Evolutionary conservation across 2,329 filamentous ascomycete genomes (phyloP), one percentile per base, ranked within the genome.

Genomic region (Alternaria sp.): DNA sequence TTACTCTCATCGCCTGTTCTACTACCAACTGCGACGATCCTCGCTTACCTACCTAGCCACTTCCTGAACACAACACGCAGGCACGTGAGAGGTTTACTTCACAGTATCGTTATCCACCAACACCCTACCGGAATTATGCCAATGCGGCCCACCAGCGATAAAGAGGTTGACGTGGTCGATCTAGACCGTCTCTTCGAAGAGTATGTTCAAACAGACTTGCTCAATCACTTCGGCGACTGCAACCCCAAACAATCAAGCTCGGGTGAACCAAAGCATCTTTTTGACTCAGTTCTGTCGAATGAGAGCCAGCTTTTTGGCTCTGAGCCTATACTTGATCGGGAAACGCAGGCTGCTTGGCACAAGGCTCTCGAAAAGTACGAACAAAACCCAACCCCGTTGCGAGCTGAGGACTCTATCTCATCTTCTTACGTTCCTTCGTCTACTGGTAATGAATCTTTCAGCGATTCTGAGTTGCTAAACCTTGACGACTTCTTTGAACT

Each of bases 161-260:
- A 85, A 83, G 81, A 81, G 61, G 76, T 79, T 70, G 82, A 84
- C 57, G 84, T 84, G 80, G 81, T 84, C 67, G 86, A 88, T 73
- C 81, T 86, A 61, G 85, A 85, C 77, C 85, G 86, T 75, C 81
- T 89, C 76, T 89, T 90, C 81, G 86, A 88, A 70, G 84, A 88
- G 74, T 88, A 87, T 73, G 82, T 88, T 75, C 83, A 87, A 66
- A 83, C 85, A 76, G 86, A 87, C 61, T 80, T 84, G 57, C 81
- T 84, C 66, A 81, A 72, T 32, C 67, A 81, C 55, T 76, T 80
- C 62, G 81, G 80, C 67, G 80, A 82, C 62, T 78, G 78, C 62
- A 76, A 81, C 65, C 82, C 82, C 75, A 82, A 84, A 65, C 79
- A 81, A 63, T 78, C 81, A 68, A 81, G 81, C 69, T 80, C 81